phyloP scores from a whole-genome alignment of 116 monocot genomes.

The Papilionanthe hybrid region DNA sequence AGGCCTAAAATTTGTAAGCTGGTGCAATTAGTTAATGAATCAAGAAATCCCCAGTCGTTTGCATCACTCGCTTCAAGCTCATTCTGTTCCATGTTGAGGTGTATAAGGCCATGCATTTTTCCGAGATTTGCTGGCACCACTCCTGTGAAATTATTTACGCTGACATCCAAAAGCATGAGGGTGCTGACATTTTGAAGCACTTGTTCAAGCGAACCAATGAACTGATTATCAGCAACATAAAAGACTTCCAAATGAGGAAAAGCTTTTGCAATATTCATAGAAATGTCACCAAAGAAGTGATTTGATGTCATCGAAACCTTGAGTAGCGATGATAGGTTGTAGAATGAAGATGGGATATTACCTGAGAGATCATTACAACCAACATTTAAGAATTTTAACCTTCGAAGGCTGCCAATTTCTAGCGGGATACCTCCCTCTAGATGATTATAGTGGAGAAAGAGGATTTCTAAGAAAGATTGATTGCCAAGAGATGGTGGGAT shows the following conservation, averaged over 20 bases:
- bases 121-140: neutral
- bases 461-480: neutral
- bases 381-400: too few relatives aligned
- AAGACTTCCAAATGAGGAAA: neutral
- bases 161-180: neutral
- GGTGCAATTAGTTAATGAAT: too few relatives aligned
- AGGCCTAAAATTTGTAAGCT: too few relatives aligned
- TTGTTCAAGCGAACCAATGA: neutral
- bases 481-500: slow-evolving; percentile 5
- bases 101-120: neutral
- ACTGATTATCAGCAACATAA: too few relatives aligned
- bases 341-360: too few relatives aligned
- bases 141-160: neutral
- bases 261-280: neutral
- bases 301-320: neutral
- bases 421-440: slow-evolving; percentile 5
- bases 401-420: too few relatives aligned
- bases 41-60: neutral
- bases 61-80: too few relatives aligned
- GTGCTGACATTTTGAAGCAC: neutral
- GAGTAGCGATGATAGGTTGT: too few relatives aligned
- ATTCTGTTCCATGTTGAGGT: neutral
- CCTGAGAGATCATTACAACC: too few relatives aligned
- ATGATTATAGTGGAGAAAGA: neutral
- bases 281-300: neutral